phyloP scores from a whole-genome alignment of 768 basidiomycete genomes.

The Lactarius deliciosus region DNA sequence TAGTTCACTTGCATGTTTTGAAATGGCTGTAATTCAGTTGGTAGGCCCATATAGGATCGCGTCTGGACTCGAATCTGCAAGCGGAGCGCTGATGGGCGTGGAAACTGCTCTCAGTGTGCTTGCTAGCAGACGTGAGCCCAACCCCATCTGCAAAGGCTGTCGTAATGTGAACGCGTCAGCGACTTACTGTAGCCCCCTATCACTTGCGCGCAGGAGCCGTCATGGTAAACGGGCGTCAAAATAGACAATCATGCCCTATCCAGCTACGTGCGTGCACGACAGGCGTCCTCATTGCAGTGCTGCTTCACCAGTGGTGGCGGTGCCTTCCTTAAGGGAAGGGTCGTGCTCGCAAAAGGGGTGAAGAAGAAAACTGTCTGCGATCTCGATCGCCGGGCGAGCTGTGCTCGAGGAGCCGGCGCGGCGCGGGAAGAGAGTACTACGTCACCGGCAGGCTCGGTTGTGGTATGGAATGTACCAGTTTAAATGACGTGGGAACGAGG shows the following conservation, averaged over 20 bases:
- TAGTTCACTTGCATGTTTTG: background rate
- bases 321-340: slow-evolving; percentile 8
- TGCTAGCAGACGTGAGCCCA: background rate
- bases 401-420: slow-evolving; percentile 18
- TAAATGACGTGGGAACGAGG: background rate
- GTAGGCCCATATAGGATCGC: background rate
- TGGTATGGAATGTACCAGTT: background rate
- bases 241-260: slow-evolving; percentile 7
- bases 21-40: background rate
- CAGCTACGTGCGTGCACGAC: slow-evolving; percentile 1
- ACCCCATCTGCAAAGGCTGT: background rate
- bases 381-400: background rate
- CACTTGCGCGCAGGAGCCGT: background rate
- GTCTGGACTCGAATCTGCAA: background rate
- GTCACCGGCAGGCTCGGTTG: background rate
- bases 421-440: background rate
- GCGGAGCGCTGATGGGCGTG: background rate
- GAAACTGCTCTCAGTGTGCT: background rate
- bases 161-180: background rate
- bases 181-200: background rate
- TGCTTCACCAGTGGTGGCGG: slow-evolving; percentile 13
- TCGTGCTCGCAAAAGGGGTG: background rate
- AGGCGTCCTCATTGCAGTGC: slow-evolving; percentile 12
- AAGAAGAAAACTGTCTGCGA: background rate
- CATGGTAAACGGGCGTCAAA: background rate